phyloP scores from a whole-genome alignment of 192 early-diverging fungal species.

The Allomyces macrogynus region DNA sequence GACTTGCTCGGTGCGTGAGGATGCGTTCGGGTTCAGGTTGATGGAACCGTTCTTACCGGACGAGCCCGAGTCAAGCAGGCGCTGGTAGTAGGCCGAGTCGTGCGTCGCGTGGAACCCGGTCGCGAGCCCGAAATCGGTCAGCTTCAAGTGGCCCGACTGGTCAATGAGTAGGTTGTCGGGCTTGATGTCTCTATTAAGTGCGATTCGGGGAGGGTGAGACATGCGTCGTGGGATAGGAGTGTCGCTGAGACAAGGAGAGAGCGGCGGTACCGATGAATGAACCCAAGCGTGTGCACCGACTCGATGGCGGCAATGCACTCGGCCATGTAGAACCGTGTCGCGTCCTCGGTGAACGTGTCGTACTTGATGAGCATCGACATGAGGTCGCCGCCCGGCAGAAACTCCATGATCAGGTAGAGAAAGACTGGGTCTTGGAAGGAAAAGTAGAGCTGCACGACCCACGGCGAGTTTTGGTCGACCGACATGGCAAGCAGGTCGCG shows the following conservation, averaged over 20 bases:
- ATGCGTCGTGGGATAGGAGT: not conserved
- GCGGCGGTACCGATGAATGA: slow-evolving; percentile 38
- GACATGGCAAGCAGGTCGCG: slow-evolving; percentile 94
- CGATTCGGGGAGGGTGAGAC: no score
- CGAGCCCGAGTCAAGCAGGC: slow-evolving; percentile 46
- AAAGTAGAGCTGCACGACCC: slow-evolving; percentile 98
- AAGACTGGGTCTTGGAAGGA: slow-evolving; percentile 91
- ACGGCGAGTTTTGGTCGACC: slow-evolving; percentile 52
- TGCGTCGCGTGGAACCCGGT: slow-evolving; percentile 94
- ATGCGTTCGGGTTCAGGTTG: slow-evolving; percentile 42
- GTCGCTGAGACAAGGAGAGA: not conserved
- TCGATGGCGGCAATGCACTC: slow-evolving; percentile 44
- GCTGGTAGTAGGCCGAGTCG: slow-evolving; percentile 87
- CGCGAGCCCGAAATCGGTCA: slow-evolving; percentile 28
- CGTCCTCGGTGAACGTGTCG: slow-evolving; percentile 58
- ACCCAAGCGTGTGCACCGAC: slow-evolving; percentile 28
- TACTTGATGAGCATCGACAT: slow-evolving; percentile 99
- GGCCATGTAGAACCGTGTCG: slow-evolving; percentile 31
- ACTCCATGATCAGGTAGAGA: slow-evolving; percentile 99
- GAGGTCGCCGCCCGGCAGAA: slow-evolving; percentile 94
- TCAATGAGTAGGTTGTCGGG: slow-evolving; percentile 44
- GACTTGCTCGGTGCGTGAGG: slow-evolving; percentile 80
- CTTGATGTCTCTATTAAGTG: slow-evolving; percentile 27
- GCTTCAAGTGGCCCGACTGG: slow-evolving; percentile 32
- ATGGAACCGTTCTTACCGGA: slow-evolving; percentile 41